A percentile compares a stretch with the other conserved stretches of the same genome.
Conservation (phyloP, 257 asterid species). For the Plectranthus barbatus region DNA sequence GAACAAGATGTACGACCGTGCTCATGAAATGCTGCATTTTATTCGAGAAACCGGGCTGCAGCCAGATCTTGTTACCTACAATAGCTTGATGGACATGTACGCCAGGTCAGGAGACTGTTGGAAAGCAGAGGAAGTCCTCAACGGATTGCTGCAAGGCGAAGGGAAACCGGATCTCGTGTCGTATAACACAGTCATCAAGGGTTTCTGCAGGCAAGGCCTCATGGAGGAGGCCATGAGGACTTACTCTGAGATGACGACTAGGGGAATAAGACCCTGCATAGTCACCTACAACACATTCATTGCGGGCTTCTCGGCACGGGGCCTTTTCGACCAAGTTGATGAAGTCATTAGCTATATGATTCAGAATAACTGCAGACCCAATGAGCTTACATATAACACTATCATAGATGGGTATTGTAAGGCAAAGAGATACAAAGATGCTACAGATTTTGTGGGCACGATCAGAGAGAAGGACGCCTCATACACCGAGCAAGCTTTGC, state of each 20-base stretch:
- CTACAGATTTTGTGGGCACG: constrained; percentile 56
- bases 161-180: constrained; percentile 85
- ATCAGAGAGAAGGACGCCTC: constrained; percentile 44
- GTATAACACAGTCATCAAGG: constrained; percentile 87
- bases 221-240: constrained; percentile 77
- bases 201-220: constrained; percentile 87
- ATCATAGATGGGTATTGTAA: constrained; percentile 78
- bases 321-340: constrained; percentile 59
- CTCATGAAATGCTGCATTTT: constrained; percentile 54
- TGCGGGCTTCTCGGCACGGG: constrained; percentile 74
- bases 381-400: constrained; percentile 75
- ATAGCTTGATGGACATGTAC: constrained; percentile 90
- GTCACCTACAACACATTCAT: constrained; percentile 76
- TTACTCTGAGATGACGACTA: constrained; percentile 63
- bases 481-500: constrained; percentile 41
- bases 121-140: constrained; percentile 90
- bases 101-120: constrained; percentile 93
- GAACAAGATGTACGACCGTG: constrained; percentile 74
- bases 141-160: constrained; percentile 40
- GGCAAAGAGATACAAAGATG: constrained; percentile 58
- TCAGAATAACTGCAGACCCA: constrained; percentile 69
- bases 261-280: constrained; percentile 76
- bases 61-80: constrained; percentile 81
- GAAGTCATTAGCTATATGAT: constrained; percentile 76
- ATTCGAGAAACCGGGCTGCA: constrained; percentile 58